Evolutionary conservation across 192 early-diverging fungal species (phyloP).

Genomic region (Coemansia aciculifera): DNA sequence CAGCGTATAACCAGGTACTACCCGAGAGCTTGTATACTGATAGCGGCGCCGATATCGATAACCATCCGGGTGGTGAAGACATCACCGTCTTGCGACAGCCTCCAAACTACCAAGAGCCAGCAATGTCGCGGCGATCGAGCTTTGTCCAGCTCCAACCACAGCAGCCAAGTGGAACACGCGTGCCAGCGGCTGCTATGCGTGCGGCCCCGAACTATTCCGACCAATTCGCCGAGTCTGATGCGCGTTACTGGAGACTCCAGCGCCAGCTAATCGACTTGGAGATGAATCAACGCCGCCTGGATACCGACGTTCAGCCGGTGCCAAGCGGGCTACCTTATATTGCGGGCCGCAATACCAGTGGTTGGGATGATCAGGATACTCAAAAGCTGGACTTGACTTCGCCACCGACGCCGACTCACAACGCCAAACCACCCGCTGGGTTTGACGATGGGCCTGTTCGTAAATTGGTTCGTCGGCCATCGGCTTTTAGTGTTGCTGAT

Average conservation of each 20-base stretch:
- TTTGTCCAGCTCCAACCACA: conserved; percentile 45
- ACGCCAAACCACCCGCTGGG: conserved; percentile 1
- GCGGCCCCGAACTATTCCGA: conserved; percentile 16
- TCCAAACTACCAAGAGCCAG: conserved; percentile 47
- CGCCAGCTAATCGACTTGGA: conserved; percentile 54
- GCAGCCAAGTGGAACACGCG: conserved; percentile 14
- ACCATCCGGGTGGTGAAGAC: background rate
- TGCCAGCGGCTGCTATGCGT: conserved; percentile 15
- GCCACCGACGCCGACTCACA: conserved; percentile 42
- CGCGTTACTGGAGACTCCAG: conserved; percentile 53
- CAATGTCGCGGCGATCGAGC: conserved; percentile 46
- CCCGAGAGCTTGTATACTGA: background rate
- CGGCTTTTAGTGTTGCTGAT: conserved; percentile 49
- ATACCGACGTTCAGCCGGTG: background rate
- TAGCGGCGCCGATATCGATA: background rate
- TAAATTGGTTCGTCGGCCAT: conserved; percentile 29
- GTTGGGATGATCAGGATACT: conserved; percentile 16
- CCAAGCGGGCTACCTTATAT: background rate
- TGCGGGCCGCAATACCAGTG: background rate
- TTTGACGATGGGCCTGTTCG: conserved; percentile 4
- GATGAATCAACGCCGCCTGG: conserved; percentile 39
- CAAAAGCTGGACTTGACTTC: conserved; percentile 33
- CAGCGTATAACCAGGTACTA: background rate
- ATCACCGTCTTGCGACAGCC: conserved; percentile 36
- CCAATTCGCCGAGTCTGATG: conserved; percentile 53